Evolutionary conservation across 2,329 filamentous ascomycete genomes (phyloP).

Genomic region (Aspergillus sp.): DNA sequence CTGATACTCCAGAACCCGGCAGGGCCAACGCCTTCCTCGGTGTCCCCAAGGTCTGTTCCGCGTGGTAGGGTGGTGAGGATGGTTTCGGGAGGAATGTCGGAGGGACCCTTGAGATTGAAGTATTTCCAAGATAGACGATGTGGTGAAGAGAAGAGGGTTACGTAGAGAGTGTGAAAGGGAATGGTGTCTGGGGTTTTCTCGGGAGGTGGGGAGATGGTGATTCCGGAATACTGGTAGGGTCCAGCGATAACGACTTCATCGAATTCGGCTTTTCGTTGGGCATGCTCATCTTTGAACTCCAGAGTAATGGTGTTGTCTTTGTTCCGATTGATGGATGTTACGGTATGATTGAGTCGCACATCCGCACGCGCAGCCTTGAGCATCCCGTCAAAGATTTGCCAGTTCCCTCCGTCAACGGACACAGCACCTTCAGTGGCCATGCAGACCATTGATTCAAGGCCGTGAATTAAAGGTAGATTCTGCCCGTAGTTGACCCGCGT

Average conservation of each 20-base stretch:
- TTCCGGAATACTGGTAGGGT: constrained; percentile 77
- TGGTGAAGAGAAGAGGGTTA: constrained; percentile 83
- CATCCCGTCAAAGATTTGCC: constrained; percentile 90
- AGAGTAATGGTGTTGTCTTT: constrained; percentile 47
- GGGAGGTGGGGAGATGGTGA: constrained; percentile 52
- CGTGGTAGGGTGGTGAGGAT: constrained; percentile 79
- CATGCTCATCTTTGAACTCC: constrained; percentile 25
- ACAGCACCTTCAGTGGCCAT: constrained; percentile 86
- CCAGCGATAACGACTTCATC: constrained; percentile 81
- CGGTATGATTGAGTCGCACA: constrained; percentile 65
- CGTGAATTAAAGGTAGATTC: constrained; percentile 83
- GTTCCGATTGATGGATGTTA: constrained; percentile 57
- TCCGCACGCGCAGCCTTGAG: constrained; percentile 62
- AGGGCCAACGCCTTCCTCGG: constrained; percentile 62
- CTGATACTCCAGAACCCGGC: constrained; percentile 85
- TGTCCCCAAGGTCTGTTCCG: constrained; percentile 42
- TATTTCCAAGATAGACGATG: constrained; percentile 68
- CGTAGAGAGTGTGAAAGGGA: constrained; percentile 83
- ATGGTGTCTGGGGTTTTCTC: constrained; percentile 66
- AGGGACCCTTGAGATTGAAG: constrained; percentile 63
- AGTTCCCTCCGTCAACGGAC: constrained; percentile 81
- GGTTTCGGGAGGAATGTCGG: constrained; percentile 61
- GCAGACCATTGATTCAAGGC: constrained; percentile 85
- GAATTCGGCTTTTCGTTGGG: constrained; percentile 47
- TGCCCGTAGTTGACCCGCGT: constrained; percentile 95